Base-by-base conservation (phyloP, 371 early-diverging fungal genomes). In the Syncephalastrum racemosum region DNA sequence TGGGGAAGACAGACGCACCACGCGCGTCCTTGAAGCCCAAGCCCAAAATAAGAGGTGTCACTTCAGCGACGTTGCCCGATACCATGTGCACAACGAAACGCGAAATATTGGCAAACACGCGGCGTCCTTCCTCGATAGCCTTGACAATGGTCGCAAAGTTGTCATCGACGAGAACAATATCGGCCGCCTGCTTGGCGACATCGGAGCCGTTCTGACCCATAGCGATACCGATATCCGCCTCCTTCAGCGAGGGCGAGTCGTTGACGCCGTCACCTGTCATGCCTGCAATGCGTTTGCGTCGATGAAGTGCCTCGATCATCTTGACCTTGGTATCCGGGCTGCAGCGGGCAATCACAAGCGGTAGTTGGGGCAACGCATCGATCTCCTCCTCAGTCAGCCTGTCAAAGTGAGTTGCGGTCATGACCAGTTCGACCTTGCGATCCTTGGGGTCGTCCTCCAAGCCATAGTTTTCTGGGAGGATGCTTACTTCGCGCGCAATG, bases 271-370 rank as follows among this genome's bases (percentile, higher is more conserved):
- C 91, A 56, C 63, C 63, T 1, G 93, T 92, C 91, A 89, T 87
- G 54, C 84, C 87, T 56, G 79, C 82, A 47, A 82, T 81, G 25
- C 81, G 80, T n/a, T 83, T 82, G 39, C 89, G 85, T 20, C 86
- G 79, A 71, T 99, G 95, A 60, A 99, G 74, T 0, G 97, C 94
- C 69, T 90, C 83, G 41, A 99, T 95, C 80, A 99, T 92, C 79
- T 94, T 96, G 54, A 97, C 87, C 69, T 99, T 99, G 68, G 96
- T 96, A 64, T 98, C 96, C 4, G 99, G 98, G 41, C 81, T 84
- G 79, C 94, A 93, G 40, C 99, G 87, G 1, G 98, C 97, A 81
- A 98, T 92, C 8, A 98, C 96, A 4, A 84, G 77, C 12, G 96
- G 96, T 44, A 96, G 89, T 31, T 93, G 87, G 2, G 79, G 75